These are phyloP conservation scores for Asterophora parasitica DNA, from an alignment of 768 basidiomycete species.

Conservation along the genomic window DNA sequence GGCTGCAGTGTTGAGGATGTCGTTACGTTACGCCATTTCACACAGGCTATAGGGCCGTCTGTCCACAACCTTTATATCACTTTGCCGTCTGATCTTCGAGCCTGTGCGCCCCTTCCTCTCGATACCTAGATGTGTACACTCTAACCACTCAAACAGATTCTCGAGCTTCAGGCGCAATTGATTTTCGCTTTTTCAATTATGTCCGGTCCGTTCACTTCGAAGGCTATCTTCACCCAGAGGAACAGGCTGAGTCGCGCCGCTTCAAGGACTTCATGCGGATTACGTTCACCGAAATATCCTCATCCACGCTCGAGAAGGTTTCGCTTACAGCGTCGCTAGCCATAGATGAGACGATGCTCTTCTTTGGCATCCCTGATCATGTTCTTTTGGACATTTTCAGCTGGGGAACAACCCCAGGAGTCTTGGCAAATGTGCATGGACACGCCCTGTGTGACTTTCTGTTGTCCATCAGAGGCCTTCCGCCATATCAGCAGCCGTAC, in stretches of 20 bases:
- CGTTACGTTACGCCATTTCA: slow-evolving; percentile 14
- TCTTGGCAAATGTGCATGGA: slow-evolving; percentile 14
- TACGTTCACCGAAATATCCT: slow-evolving; percentile 21
- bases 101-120: slow-evolving; percentile 11
- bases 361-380: slow-evolving; percentile 26
- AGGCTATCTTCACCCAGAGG: slow-evolving; percentile 17
- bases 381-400: slow-evolving; percentile 21
- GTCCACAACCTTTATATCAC: slow-evolving; percentile 22
- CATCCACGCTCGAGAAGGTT: slow-evolving; percentile 16
- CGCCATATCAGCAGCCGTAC: slow-evolving; percentile 13
- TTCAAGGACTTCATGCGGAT: slow-evolving; percentile 20
- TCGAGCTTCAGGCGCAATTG: slow-evolving; percentile 12
- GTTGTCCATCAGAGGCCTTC: slow-evolving; percentile 14
- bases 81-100: slow-evolving; percentile 18
- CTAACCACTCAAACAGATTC: slow-evolving; percentile 10
- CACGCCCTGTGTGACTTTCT: slow-evolving; percentile 8
- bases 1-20: slow-evolving; percentile 9
- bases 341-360: slow-evolving; percentile 16
- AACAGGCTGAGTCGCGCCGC: slow-evolving; percentile 10
- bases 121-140: background rate
- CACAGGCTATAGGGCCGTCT: slow-evolving; percentile 18
- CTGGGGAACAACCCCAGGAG: slow-evolving; percentile 24
- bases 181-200: slow-evolving; percentile 19
- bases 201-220: slow-evolving; percentile 23
- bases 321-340: slow-evolving; percentile 20